These are phyloP conservation scores for Irpex rosettiformis DNA, from an alignment of 1,284 basidiomycete species.

Conservation along the genomic window DNA sequence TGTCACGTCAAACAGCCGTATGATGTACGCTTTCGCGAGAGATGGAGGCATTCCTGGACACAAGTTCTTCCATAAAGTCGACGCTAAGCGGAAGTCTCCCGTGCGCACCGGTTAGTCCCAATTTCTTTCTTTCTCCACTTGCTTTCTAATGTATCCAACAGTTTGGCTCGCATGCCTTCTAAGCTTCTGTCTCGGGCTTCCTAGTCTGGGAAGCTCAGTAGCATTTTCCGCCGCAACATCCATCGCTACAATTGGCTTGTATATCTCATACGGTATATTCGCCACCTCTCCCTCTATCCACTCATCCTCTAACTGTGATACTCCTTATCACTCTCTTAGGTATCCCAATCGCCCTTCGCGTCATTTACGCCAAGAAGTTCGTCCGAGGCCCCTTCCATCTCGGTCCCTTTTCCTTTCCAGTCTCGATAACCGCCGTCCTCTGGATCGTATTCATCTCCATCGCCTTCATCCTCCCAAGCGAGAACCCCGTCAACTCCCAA, in stretches of 20 bases:
- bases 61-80: conserved; percentile 64
- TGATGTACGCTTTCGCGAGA: conserved; percentile 77
- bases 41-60: conserved; percentile 70
- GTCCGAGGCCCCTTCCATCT: conserved; percentile 71
- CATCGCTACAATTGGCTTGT: conserved; percentile 76
- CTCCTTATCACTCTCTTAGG: conserved; percentile 30
- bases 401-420: conserved; percentile 53
- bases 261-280: conserved; percentile 61
- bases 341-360: conserved; percentile 64
- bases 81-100: conserved; percentile 54
- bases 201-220: conserved; percentile 66
- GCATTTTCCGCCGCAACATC: conserved; percentile 74
- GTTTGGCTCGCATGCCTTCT: conserved; percentile 77
- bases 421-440: conserved; percentile 48
- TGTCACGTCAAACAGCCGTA: conserved; percentile 71
- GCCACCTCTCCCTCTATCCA: not conserved
- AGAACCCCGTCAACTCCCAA: conserved; percentile 64
- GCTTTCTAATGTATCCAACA: conserved; percentile 18
- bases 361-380: conserved; percentile 58
- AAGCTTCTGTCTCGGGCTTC: conserved; percentile 71
- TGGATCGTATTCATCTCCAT: conserved; percentile 67
- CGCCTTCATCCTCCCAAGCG: conserved; percentile 62
- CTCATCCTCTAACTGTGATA: not conserved
- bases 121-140: not conserved
- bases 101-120: conserved; percentile 55